Evolutionary conservation across 2,329 filamentous ascomycete species (phyloP).

Genomic region (Microsporum ferrugineum): DNA sequence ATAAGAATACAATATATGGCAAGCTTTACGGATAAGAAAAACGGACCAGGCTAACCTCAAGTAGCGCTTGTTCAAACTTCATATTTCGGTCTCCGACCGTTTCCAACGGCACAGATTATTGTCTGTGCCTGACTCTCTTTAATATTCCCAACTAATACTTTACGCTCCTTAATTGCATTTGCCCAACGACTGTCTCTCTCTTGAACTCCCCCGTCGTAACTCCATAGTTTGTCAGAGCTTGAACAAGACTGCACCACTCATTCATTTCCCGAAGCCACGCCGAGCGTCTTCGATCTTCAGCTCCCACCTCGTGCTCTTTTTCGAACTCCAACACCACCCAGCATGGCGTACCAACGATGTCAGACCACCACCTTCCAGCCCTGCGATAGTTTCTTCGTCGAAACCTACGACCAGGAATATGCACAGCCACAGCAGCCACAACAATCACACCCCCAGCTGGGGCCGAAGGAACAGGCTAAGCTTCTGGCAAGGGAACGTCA

Average conservation of each 20-base stretch:
- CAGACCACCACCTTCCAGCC: constrained; percentile 45
- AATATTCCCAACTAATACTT: constrained; percentile 44
- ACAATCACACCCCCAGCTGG: constrained; percentile 33
- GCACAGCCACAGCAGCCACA: constrained; percentile 28
- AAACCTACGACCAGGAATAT: constrained; percentile 46
- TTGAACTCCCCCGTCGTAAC: constrained; percentile 31
- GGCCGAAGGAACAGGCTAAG: constrained; percentile 63
- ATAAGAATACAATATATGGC: too few species aligned
- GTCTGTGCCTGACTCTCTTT: constrained; percentile 35
- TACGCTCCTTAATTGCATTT: constrained; percentile 42
- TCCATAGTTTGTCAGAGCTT: constrained; percentile 20
- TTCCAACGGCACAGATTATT: constrained; percentile 27
- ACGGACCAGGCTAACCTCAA: not conserved
- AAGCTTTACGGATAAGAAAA: not conserved
- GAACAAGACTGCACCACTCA: constrained; percentile 15
- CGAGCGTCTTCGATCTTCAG: constrained; percentile 19
- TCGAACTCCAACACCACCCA: constrained; percentile 20
- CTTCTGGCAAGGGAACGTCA: constrained; percentile 72
- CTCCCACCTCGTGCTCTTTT: constrained; percentile 13
- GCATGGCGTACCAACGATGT: constrained; percentile 46
- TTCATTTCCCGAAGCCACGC: constrained; percentile 31
- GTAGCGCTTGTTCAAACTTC: not conserved
- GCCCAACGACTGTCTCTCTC: constrained; percentile 42
- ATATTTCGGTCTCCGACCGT: constrained; percentile 18
- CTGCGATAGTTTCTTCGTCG: constrained; percentile 59